These are phyloP conservation scores for Ascocoryne sarcoides DNA, from an alignment of 2,329 filamentous ascomycete species.

Conservation along the genomic window DNA sequence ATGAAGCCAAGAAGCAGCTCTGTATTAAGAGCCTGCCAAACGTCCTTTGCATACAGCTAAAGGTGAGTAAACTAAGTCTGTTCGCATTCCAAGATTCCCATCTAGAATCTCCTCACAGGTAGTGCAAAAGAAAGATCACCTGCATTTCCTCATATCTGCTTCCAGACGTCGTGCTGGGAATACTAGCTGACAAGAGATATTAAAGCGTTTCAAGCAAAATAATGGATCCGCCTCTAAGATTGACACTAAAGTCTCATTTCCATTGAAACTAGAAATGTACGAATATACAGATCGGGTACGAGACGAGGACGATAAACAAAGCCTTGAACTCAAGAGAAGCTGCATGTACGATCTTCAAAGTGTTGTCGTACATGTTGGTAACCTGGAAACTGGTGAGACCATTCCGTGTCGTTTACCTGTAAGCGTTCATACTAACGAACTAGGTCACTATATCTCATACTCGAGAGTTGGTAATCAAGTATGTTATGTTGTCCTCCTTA, in stretches of 20 bases:
- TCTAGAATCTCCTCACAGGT: too few species aligned
- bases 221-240: slow-evolving; percentile 75
- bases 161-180: too few species aligned
- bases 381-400: slow-evolving; percentile 64
- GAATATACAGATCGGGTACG: slow-evolving; percentile 71
- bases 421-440: slow-evolving; percentile 8
- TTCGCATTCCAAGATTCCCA: too few species aligned
- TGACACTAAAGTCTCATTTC: slow-evolving; percentile 77
- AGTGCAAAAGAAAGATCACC: too few species aligned
- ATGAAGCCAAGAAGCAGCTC: slow-evolving; percentile 76
- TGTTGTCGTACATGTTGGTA: slow-evolving; percentile 87
- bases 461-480: slow-evolving; percentile 69
- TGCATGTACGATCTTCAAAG: slow-evolving; percentile 82
- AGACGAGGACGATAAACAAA: slow-evolving; percentile 40
- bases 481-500: too few species aligned
- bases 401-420: too few species aligned
- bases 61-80: slow-evolving; percentile 44
- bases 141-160: too few species aligned
- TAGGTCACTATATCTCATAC: slow-evolving; percentile 81
- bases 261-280: slow-evolving; percentile 78
- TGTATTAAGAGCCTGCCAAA: slow-evolving; percentile 80
- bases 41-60: slow-evolving; percentile 84
- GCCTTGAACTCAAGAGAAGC: slow-evolving; percentile 48
- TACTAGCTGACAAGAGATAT: slow-evolving; percentile 5
- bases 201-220: slow-evolving; percentile 64